Evolutionary conservation across 192 early-diverging fungal species (phyloP).

Genomic region (Endogone sp.): DNA sequence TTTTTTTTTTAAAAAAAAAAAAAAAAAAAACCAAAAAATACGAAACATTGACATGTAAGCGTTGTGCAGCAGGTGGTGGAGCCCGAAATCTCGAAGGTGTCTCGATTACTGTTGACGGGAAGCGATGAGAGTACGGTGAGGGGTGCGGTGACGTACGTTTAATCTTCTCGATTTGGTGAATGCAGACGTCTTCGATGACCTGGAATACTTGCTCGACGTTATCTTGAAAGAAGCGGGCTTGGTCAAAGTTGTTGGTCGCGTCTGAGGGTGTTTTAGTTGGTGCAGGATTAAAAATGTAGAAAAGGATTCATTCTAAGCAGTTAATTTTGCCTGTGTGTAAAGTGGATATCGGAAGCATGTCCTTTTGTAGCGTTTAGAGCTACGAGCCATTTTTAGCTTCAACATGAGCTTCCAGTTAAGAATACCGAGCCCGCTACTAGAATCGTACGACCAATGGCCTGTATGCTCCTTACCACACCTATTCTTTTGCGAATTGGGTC

Average conservation of each 20-base stretch:
- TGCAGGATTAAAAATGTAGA: constrained; percentile 3
- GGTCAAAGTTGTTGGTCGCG: constrained; percentile 62
- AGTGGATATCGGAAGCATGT: too few relatives aligned
- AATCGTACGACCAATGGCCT: too few relatives aligned
- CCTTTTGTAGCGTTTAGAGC: too few relatives aligned
- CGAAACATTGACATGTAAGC: constrained; percentile 15
- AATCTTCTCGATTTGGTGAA: constrained; percentile 71
- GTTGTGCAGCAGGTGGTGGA: too few relatives aligned
- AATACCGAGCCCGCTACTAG: too few relatives aligned
- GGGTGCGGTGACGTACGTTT: constrained; percentile 55
- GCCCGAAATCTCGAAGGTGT: too few relatives aligned
- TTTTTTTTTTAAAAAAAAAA: constrained; percentile 6
- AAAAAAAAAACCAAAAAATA: too few relatives aligned
- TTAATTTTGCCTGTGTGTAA: too few relatives aligned
- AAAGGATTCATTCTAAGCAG: constrained; percentile 4
- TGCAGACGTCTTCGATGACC: constrained; percentile 65
- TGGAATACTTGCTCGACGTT: constrained; percentile 65
- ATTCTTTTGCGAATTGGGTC: background rate
- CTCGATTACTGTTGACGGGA: too few relatives aligned
- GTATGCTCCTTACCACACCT: background rate
- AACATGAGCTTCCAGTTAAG: too few relatives aligned
- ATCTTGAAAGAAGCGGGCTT: constrained; percentile 74
- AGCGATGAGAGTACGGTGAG: too few relatives aligned
- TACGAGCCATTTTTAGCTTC: too few relatives aligned
- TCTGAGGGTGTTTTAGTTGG: constrained; percentile 34